phyloP scores from a whole-genome alignment of 345 rosid genomes.

The Hibiscus trionum region DNA sequence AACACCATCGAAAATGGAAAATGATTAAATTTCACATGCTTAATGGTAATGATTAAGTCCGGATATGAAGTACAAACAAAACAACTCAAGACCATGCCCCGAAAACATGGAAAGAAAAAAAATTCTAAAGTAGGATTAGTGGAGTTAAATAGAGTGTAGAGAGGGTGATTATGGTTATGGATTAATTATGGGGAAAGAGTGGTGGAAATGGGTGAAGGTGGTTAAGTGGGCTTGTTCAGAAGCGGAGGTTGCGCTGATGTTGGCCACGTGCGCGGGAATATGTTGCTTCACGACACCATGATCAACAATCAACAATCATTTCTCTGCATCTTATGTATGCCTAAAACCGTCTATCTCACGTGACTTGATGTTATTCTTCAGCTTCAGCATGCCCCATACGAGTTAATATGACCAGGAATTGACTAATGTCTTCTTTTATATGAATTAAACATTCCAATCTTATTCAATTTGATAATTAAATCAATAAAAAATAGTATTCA shows the following conservation, averaged over 20 bases:
- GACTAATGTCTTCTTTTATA: no score
- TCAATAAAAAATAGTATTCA: no score
- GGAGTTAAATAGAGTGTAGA: background rate
- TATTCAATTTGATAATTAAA: no score
- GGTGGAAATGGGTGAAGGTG: background rate
- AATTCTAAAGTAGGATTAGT: background rate
- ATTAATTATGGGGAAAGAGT: background rate
- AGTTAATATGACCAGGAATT: no score
- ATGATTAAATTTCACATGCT: background rate
- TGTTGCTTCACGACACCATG: background rate
- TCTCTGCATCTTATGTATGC: background rate
- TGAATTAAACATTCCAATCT: no score
- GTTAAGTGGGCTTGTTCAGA: background rate
- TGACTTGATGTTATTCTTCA: no score
- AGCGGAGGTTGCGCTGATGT: slow-evolving; percentile 21
- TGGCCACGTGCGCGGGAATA: slow-evolving; percentile 17
- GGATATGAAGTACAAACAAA: background rate
- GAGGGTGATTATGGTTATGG: background rate
- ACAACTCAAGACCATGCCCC: background rate
- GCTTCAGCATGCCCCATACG: no score
- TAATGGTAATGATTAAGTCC: background rate
- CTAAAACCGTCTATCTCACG: background rate
- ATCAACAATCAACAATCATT: background rate
- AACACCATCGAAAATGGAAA: no score
- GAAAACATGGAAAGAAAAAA: background rate